A percentile compares a stretch with the other conserved stretches of the same genome.
Evolutionary conservation across 2,329 filamentous ascomycete genomes (phyloP).

Genomic region (Dactylellina sp.): DNA sequence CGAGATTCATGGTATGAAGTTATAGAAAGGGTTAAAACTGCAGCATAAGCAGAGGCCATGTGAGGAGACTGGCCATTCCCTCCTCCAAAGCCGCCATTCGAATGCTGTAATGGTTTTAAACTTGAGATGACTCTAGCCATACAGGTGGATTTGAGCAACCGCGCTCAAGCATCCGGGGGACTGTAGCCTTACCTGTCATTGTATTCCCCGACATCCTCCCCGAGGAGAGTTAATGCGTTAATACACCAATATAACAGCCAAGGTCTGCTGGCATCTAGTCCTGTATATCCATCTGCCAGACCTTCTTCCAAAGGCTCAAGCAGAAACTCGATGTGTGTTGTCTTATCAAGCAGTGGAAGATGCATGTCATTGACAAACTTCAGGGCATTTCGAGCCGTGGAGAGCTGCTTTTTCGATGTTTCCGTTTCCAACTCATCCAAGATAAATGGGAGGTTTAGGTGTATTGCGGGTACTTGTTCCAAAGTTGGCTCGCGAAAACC

Average conservation of each 20-base stretch:
- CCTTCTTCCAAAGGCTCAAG: conserved; percentile 69
- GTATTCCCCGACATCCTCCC: conserved; percentile 76
- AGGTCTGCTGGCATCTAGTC: conserved; percentile 85
- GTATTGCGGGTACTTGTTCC: conserved; percentile 38
- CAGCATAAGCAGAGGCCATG: conserved; percentile 87
- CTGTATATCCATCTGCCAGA: conserved; percentile 72
- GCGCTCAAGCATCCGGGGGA: too few relatives aligned
- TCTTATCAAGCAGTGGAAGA: conserved; percentile 32
- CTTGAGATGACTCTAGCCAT: conserved; percentile 74
- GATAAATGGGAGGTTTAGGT: conserved; percentile 38
- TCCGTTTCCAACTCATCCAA: conserved; percentile 49
- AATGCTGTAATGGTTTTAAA: conserved; percentile 83
- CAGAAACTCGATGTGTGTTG: conserved; percentile 63
- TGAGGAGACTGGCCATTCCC: conserved; percentile 92
- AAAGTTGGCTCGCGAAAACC: not conserved
- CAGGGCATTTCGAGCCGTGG: conserved; percentile 33
- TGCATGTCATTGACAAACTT: conserved; percentile 26
- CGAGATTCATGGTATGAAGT: conserved; percentile 41
- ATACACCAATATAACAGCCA: conserved; percentile 97
- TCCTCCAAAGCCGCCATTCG: conserved; percentile 86
- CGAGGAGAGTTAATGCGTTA: conserved; percentile 78
- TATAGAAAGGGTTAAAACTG: conserved; percentile 80
- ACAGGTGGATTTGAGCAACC: not conserved
- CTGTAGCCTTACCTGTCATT: conserved; percentile 70
- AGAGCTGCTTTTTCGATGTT: conserved; percentile 47